Conservation (phyloP, 202 grass and related monocot species). For the Hordeum pubiflorum region DNA sequence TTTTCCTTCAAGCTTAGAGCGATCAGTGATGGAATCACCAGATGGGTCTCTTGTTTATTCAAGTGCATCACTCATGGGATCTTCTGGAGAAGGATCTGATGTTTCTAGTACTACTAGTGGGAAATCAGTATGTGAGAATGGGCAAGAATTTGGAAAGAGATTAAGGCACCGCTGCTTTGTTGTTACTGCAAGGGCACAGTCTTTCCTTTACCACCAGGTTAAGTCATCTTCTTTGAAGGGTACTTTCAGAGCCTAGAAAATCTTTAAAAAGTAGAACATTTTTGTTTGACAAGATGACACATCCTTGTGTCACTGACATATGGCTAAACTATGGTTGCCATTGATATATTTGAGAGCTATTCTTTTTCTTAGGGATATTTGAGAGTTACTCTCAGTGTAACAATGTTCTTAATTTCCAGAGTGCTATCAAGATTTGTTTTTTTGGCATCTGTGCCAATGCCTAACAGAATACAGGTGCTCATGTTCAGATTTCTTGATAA, state of each 20-base stretch:
- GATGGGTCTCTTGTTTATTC: conserved; percentile 52
- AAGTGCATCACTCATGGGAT: conserved; percentile 29
- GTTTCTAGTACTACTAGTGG: conserved; percentile 25
- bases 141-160: conserved; percentile 61
- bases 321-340: background rate
- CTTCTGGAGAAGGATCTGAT: conserved; percentile 41
- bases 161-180: conserved; percentile 70
- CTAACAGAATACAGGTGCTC: background rate
- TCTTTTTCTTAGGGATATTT: background rate
- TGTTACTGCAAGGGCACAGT: conserved; percentile 77
- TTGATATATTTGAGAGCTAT: conserved; percentile 5
- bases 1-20: conserved; percentile 75
- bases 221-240: conserved; percentile 6
- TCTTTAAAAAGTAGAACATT: background rate
- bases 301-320: too few species aligned
- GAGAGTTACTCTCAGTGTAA: background rate
- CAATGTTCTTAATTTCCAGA: background rate
- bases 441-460: background rate
- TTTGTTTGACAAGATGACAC: too few species aligned
- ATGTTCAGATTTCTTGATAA: background rate
- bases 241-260: conserved; percentile 11
- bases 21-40: conserved; percentile 50
- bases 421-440: background rate
- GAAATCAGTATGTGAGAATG: conserved; percentile 28
- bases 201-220: conserved; percentile 99